Conservation (phyloP, 2,329 filamentous ascomycete genomes). For the Fusarium coicis region DNA sequence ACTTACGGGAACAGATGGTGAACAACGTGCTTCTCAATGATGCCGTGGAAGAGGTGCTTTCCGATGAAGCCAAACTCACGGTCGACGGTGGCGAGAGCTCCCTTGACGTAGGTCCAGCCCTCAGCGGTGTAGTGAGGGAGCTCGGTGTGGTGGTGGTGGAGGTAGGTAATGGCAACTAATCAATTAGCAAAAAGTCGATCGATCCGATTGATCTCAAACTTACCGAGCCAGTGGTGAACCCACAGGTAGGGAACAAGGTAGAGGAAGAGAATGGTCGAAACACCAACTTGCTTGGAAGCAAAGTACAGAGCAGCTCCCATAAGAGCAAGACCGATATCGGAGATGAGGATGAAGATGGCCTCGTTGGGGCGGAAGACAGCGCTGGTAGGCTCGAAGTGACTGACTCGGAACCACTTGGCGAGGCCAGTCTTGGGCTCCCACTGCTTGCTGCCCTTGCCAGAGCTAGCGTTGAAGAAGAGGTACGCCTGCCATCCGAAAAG, state of each 20-base stretch:
- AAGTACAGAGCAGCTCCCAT: slow-evolving; percentile 63
- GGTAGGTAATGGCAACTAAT: slow-evolving; percentile 77
- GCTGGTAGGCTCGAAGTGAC: slow-evolving; percentile 71
- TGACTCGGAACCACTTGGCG: slow-evolving; percentile 56
- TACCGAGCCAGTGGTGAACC: slow-evolving; percentile 77
- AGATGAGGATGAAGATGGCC: slow-evolving; percentile 65
- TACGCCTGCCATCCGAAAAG: slow-evolving; percentile 73
- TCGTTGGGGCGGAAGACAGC: slow-evolving; percentile 70
- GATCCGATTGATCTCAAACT: slow-evolving; percentile 30
- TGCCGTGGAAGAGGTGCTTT: slow-evolving; percentile 71
- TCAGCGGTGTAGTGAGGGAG: slow-evolving; percentile 55
- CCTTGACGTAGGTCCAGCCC: slow-evolving; percentile 70
- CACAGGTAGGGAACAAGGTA: slow-evolving; percentile 75
- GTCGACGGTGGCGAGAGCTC: slow-evolving; percentile 70
- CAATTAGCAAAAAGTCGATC: slow-evolving; percentile 7
- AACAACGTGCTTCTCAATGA: slow-evolving; percentile 68
- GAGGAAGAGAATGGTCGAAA: slow-evolving; percentile 65
- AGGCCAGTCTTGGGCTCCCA: slow-evolving; percentile 46
- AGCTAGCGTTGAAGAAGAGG: slow-evolving; percentile 67
- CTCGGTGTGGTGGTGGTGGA: slow-evolving; percentile 75
- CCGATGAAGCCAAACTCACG: slow-evolving; percentile 71
- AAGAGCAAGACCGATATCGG: slow-evolving; percentile 68
- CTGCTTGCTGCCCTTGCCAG: slow-evolving; percentile 61
- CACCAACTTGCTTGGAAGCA: slow-evolving; percentile 63
- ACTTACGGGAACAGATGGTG: slow-evolving; percentile 65